A percentile compares a stretch with the other conserved stretches of the same genome.
Conservation (phyloP, 495 filamentous ascomycete species). For the Trichodelitschia bisporula region DNA sequence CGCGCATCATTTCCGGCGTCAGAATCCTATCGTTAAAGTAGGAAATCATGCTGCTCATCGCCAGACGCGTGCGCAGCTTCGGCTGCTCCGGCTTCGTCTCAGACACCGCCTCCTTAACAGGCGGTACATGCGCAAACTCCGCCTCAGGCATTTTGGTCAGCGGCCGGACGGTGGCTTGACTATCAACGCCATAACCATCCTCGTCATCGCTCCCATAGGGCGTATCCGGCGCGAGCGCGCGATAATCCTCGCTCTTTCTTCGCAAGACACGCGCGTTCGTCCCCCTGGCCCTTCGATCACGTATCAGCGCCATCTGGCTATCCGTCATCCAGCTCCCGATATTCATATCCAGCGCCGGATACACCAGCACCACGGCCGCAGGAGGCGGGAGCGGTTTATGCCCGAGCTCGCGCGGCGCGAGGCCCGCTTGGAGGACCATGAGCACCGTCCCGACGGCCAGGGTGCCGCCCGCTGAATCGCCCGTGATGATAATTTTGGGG, state of each 20-base stretch:
- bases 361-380: slow-evolving; percentile 62
- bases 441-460: slow-evolving; percentile 59
- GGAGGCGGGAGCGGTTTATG: slow-evolving; percentile 46
- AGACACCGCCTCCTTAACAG: background rate
- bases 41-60: slow-evolving; percentile 86
- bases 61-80: slow-evolving; percentile 68
- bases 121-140: no score
- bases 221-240: slow-evolving; percentile 27
- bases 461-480: slow-evolving; percentile 85
- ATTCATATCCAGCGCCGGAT: slow-evolving; percentile 80
- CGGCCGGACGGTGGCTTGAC: slow-evolving; percentile 1
- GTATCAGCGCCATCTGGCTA: slow-evolving; percentile 85
- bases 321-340: slow-evolving; percentile 99
- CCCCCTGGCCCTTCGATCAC: slow-evolving; percentile 51
- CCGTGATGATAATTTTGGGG: slow-evolving; percentile 60
- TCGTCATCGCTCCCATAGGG: slow-evolving; percentile 16
- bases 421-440: slow-evolving; percentile 61
- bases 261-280: slow-evolving; percentile 53
- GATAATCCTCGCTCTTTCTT: slow-evolving; percentile 51
- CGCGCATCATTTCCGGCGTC: slow-evolving; percentile 94
- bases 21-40: slow-evolving; percentile 93
- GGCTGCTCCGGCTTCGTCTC: slow-evolving; percentile 5
- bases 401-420: slow-evolving; percentile 28
- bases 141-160: no score
- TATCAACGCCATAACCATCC: slow-evolving; percentile 10